Percentiles rank a stretch among this genome's conserved stretches.
These are phyloP conservation scores for Lichtheimia ramosa DNA, from an alignment of 371 early-diverging fungal genomes.

Conservation along the genomic window DNA sequence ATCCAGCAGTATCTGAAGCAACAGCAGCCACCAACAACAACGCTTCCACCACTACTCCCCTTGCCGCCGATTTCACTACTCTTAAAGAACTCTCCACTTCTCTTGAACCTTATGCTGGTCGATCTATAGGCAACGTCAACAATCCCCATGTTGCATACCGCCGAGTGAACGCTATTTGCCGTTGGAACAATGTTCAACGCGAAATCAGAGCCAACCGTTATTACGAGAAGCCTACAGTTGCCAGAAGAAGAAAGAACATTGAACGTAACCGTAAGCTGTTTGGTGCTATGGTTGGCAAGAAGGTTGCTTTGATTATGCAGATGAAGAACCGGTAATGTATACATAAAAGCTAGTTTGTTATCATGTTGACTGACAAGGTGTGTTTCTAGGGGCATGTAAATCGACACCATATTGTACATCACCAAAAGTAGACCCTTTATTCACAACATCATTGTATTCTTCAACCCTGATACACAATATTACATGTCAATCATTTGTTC, in stretches of 20 bases:
- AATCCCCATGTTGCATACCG: slow-evolving; percentile 46
- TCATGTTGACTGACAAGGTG: no score
- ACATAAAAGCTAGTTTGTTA: no score
- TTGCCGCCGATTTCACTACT: slow-evolving; percentile 4
- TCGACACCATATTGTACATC: no score
- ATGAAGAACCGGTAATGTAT: slow-evolving; percentile 57
- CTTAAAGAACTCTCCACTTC: slow-evolving; percentile 9
- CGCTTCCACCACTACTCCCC: not conserved
- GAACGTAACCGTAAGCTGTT: slow-evolving; percentile 52
- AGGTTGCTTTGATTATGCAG: slow-evolving; percentile 61
- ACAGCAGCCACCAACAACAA: not conserved
- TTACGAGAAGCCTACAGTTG: slow-evolving; percentile 59
- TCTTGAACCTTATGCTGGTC: slow-evolving; percentile 42
- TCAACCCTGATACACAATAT: no score
- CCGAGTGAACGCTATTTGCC: slow-evolving; percentile 40
- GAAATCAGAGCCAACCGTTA: slow-evolving; percentile 45
- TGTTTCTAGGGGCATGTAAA: no score
- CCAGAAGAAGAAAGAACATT: slow-evolving; percentile 50
- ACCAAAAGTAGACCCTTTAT: no score
- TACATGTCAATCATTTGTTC: no score
- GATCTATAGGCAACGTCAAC: slow-evolving; percentile 41
- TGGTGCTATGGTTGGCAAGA: slow-evolving; percentile 54
- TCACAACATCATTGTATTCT: no score
- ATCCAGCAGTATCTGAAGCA: not conserved
- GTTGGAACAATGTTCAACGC: slow-evolving; percentile 46